Evolutionary conservation across 1,284 basidiomycete genomes (phyloP), one percentile per base, ranked within the genome.

Genomic region (Malassezia furfur): DNA sequence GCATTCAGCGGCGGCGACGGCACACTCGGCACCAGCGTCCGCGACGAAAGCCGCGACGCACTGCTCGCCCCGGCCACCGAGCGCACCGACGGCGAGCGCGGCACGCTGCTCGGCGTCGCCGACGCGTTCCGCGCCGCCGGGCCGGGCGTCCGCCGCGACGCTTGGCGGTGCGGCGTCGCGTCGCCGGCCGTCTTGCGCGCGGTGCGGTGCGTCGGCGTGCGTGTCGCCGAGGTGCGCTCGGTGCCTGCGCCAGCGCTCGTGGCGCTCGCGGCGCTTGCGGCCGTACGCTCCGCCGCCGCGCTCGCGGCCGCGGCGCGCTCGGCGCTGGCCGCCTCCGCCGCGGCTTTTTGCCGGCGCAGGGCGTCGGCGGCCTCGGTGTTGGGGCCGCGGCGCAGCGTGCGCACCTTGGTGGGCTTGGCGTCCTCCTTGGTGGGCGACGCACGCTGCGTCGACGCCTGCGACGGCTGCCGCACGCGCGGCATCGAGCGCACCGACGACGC

Each of bases 1-100:
- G 25, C 25, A 31, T 19, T 45, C 15, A 48, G 7, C 21, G 36
- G 17, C 32, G 36, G 31, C 30, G 22, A 15, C 36, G 47, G 22
- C 32, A 38, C 28, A 31, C 35, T 36, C 35, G 35, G 34, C 45
- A 21, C 45, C 4, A 62, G 51, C 17, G 64, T 61, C 3, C 60
- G 48, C 35, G 30, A 39, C 50, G 11, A 32, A 47, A 21, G 59
- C 49, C 34, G 43, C 31, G 51, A 30, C 9, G 19, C 25, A 43
- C 45, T 51, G 31, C 34, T 28, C 14, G 22, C 32, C 15, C 30
- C 15, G 57, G 61, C 28, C 59, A 60, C 31, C 45, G 58, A 11
- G 50, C 11, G 50, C 47, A 28, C 36, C 48, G 44, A 50, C 49
- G 51, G 56, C 57, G 52, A 50, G 59, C 62, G 3, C 60, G 64